Base-by-base conservation (phyloP, 129 eudicot species). In the Silybum marianum region DNA sequence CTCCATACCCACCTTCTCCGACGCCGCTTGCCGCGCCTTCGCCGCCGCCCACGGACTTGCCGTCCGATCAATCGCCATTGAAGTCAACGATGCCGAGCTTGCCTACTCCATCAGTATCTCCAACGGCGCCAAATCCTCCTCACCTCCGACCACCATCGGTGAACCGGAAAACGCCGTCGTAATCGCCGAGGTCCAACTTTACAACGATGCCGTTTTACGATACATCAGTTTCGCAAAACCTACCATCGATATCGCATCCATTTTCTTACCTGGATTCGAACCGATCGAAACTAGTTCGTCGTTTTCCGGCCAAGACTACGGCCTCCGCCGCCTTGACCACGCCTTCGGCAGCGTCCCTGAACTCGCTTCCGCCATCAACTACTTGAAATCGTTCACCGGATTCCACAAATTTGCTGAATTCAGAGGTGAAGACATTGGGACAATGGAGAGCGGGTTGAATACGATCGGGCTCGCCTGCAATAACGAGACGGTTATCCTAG, bases 351-450 rank as follows among this genome's bases (percentile, higher is more conserved):
- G 91, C 39, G 97, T 93, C 38, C 90, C 88, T 1, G 73, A 93
- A 10, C 88, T 95, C 22, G 87, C 83, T 0, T 91, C 93, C 0
- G 92, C 80, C 23, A 73, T 91, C 3, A 84, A 81, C 10, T 96
- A 96, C 86, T 13, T 96, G 11, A 96, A 93, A 82, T 77, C 72
- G 3, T 96, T 93, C 79, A 91, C 97, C 0, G 99, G 97, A 6
- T 96, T 96, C 75, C 98, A 91, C 62, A 93, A 89, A 30, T 93
- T 93, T 12, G 93, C 95, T 0, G 92, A 91, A 78, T 93, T 96
- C 48, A 88, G 92, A 0, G 87, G 97, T 1, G 90, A 93, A 62
- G 97, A 95, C 21, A 93, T 95, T 24, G 98, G 99, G 58, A 95
- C 99, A 2, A 73, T 54, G 16, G 98, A 95, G 80, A 96, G 99